Evolutionary conservation across 768 basidiomycete species (phyloP), one percentile per base, ranked within the genome.

Genomic region (Trichaptum fuscoviolaceum): DNA sequence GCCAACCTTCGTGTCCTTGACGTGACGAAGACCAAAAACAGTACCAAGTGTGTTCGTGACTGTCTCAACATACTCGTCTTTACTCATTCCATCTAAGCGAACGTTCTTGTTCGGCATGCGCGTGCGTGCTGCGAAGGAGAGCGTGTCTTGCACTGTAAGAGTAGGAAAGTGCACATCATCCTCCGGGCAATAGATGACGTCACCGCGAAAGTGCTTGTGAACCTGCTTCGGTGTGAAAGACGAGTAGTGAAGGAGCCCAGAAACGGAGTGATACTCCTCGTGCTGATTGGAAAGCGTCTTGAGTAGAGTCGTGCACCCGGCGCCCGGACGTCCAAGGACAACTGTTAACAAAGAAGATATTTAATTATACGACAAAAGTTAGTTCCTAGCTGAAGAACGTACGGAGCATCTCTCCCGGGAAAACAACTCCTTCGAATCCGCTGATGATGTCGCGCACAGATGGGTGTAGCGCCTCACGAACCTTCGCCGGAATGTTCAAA

Each of bases 151-250:
- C 35, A 94, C 92, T 6, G 90, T 92, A 27, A 96, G 82, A 10
- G 90, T 91, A 6, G 93, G 90, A 70, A 95, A 91, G 73, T 94
- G 93, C 1, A 91, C 80, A 73, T 96, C 93, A 70, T 94, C 93
- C 78, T 92, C 93, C 0, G 91, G 90, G 67, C 84, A 89, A 73
- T 92, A 94, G 65, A 85, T 84, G 1, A 92, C 87, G 71, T 93
- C 93, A 18, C 94, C 95, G 2, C 89, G 88, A 73, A 86, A 90
- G 63, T 83, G 83, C 67, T 85, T 82, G 66, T 74, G 70, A 64
- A 96, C 82, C 65, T 93, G 82, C 0, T 84, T 76, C 1, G 90
- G 84, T 0, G 86, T 77, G 67, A 96, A 82, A 1, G 91, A 87
- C 72, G 92, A 91, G 72, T 96, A 97, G 61, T 80, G 78, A 2